Percentiles rank a stretch among this genome's conserved stretches.
These are phyloP conservation scores for Fusarium sp. DNA, from an alignment of 2,329 filamentous ascomycete genomes.

Conservation along the genomic window DNA sequence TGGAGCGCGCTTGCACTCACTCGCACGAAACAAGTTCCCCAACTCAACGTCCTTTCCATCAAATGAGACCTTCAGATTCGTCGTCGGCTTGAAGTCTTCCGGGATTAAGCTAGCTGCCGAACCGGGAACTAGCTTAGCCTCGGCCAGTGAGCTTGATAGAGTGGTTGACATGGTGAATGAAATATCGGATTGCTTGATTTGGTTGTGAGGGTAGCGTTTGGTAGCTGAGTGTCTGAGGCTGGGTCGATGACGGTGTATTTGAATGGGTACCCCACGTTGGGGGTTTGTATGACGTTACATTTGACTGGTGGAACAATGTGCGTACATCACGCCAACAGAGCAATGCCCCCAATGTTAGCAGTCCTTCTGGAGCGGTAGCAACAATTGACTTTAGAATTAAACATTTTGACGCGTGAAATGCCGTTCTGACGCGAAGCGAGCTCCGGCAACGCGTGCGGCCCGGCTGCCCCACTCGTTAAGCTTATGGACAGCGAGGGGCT, in stretches of 20 bases:
- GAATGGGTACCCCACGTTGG: constrained; percentile 35
- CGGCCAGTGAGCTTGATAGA: constrained; percentile 49
- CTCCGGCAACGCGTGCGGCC: neutral
- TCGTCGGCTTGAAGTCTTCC: constrained; percentile 55
- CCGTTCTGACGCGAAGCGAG: neutral
- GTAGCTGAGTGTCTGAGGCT: constrained; percentile 9
- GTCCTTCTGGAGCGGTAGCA: neutral
- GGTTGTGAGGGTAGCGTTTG: neutral
- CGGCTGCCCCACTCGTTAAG: constrained; percentile 8
- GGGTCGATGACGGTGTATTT: constrained; percentile 34
- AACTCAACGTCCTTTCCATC: constrained; percentile 49
- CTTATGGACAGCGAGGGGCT: neutral
- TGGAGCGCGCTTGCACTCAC: constrained; percentile 53
- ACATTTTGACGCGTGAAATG: neutral
- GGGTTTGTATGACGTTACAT: constrained; percentile 23
- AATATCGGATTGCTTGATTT: neutral
- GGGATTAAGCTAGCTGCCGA: constrained; percentile 56
- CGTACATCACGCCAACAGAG: neutral
- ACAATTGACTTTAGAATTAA: neutral
- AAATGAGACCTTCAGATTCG: constrained; percentile 54
- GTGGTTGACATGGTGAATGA: constrained; percentile 30
- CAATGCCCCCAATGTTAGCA: constrained; percentile 11
- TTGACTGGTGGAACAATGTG: constrained; percentile 35
- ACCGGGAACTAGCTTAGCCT: constrained; percentile 56
- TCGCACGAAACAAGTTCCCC: constrained; percentile 56